Percentiles rank a stretch among this genome's conserved stretches.
These are phyloP conservation scores for Thamnidium elegans DNA, from an alignment of 192 early-diverging fungal species.

Conservation along the genomic window DNA sequence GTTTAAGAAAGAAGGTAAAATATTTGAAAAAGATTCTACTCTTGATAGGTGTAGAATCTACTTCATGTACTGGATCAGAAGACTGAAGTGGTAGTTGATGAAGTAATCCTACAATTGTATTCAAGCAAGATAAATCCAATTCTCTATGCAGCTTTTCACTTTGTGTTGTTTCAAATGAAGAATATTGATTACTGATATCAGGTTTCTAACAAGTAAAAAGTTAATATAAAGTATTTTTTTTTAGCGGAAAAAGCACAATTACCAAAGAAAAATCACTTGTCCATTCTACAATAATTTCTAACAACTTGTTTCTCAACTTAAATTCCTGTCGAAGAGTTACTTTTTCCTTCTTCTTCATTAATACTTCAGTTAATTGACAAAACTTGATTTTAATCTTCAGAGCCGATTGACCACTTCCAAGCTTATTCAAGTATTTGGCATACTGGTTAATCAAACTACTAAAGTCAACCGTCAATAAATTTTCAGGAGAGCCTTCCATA, in stretches of 20 bases:
- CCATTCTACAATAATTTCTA: conserved; percentile 75
- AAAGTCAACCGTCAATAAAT: conserved; percentile 66
- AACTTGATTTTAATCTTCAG: conserved; percentile 73
- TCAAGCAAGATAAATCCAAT: conserved; percentile 75
- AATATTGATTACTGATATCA: conserved; percentile 21
- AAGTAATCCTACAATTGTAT: conserved; percentile 67
- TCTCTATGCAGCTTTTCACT: conserved; percentile 69
- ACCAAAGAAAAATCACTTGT: conserved; percentile 68
- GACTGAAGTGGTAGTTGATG: conserved; percentile 72
- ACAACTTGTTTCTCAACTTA: conserved; percentile 64
- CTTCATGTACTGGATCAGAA: conserved; percentile 53
- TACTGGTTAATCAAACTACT: conserved; percentile 63
- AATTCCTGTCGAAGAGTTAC: conserved; percentile 73
- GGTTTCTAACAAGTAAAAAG: conserved; percentile 19
- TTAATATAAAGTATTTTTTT: too few species aligned
- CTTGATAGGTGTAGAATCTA: conserved; percentile 60
- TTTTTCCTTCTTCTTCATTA: conserved; percentile 73
- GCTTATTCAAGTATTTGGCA: conserved; percentile 66
- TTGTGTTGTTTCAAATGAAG: conserved; percentile 39
- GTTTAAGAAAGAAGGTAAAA: conserved; percentile 75
- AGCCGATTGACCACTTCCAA: conserved; percentile 52
- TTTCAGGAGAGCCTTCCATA: conserved; percentile 55
- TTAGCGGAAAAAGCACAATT: too few species aligned
- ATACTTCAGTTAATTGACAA: conserved; percentile 70
- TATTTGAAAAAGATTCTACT: conserved; percentile 67